phyloP scores from a whole-genome alignment of 2,329 filamentous ascomycete species.

The Parafenestella ontariensis region DNA sequence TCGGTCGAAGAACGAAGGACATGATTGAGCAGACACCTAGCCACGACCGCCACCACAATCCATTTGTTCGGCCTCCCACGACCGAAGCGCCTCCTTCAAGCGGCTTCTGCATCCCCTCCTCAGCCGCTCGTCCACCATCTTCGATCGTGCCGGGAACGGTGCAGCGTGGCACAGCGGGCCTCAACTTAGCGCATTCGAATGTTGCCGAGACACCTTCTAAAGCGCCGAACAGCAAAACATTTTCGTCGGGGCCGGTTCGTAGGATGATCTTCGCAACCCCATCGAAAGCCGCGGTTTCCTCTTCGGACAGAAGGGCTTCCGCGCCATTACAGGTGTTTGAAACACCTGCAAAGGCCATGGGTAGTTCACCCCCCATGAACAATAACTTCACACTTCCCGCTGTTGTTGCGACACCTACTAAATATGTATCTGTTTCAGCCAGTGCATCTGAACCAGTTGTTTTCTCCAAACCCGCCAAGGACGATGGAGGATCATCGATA shows the following conservation, averaged over 20 bases:
- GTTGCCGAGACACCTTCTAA: constrained; percentile 55
- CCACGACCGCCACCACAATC: constrained; percentile 31
- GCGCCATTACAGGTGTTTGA: constrained; percentile 23
- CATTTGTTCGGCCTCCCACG: constrained; percentile 25
- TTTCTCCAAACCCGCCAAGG: constrained; percentile 16
- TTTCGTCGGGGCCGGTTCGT: constrained; percentile 32
- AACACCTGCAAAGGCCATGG: constrained; percentile 31
- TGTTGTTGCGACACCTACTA: constrained; percentile 29
- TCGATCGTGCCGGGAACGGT: constrained; percentile 36
- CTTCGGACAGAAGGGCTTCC: constrained; percentile 1
- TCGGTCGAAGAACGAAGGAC: constrained; percentile 41
- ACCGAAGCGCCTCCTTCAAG: constrained; percentile 31
- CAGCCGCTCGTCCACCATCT: constrained; percentile 42
- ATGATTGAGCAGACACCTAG: constrained; percentile 40
- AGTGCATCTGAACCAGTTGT: constrained; percentile 5
- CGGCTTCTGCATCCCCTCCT: constrained; percentile 51
- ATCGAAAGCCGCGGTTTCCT: constrained; percentile 24
- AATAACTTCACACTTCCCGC: constrained; percentile 11
- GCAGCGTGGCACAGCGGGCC: constrained; percentile 39
- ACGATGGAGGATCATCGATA: constrained; percentile 37
- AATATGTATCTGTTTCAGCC: constrained; percentile 8
- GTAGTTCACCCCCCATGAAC: constrained; percentile 16
- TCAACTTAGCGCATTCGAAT: constrained; percentile 33
- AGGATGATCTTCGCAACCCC: constrained; percentile 45
- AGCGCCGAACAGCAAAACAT: constrained; percentile 40